Evolutionary conservation across 2,329 filamentous ascomycete species (phyloP), one percentile per base, ranked within the genome.

Genomic region (Phyllosticta citriasiana): DNA sequence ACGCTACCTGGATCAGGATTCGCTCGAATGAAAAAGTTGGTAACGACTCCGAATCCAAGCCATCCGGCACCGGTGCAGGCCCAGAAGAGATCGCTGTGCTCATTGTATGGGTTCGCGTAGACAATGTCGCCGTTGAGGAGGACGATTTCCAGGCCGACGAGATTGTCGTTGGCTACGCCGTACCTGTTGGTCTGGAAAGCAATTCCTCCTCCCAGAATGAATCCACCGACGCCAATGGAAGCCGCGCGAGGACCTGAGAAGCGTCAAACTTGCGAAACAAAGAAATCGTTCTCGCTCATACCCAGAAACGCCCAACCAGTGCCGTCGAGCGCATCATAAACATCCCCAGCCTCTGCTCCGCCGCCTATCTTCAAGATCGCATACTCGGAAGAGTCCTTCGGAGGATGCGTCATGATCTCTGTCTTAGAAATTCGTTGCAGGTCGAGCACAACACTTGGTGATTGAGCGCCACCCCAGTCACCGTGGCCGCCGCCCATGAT

Each of bases 21-120:
- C 7, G 70, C 70, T 63, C 71, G 65, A 5, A 77, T 55, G 56
- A 76, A 73, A 57, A 77, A 77, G 3, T 72, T 67, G 1, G 75
- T 77, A 14, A 77, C 75, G 3, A 77, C 65, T 2, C 75, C 76
- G 57, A 78, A 77, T 65, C 77, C 77, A 61, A 68, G 73, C 60
- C 70, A 72, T n/a, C 76, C 76, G 2, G 76, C 76, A 63, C 77
- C 77, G 50, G 78, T 64, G 24, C 76, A 76, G 54, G 67, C 68
- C 65, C 68, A 77, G 52, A 60, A 60, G 1, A 78, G 70, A 56
- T 78, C 74, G 4, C 67, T 57, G 50, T 69, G 64, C 55, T 67
- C 67, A 61, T 65, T 65, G 57, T 60, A 60, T 0, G 68, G 27
- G 27, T 30, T 30, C 14, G 71, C 76, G 26, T 76, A 66, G 30